Base-by-base conservation (phyloP, 495 filamentous ascomycete genomes). In the Penicillium egyptiacum region DNA sequence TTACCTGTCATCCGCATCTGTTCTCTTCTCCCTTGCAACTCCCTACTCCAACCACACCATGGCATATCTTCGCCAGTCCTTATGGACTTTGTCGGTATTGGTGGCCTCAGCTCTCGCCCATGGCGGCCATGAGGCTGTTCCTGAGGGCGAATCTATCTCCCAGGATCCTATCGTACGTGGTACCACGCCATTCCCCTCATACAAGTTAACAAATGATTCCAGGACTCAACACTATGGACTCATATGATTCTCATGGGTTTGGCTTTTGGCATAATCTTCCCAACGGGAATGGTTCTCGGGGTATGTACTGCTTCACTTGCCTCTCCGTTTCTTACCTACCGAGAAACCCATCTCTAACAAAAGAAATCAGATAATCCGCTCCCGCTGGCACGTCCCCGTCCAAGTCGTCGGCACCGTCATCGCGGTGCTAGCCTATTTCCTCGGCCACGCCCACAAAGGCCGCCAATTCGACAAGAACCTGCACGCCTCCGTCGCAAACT, bases 281-380 rank as follows among this genome's bases (percentile, higher is more conserved):
- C 94, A 9, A 77, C 90, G 20, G 94, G 95, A 45, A 97, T 98
- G 93, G 93, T 98, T 33, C 78, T 98, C 11, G 93, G 94, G 33
- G 88, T 93, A 83, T 60, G 85, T 77, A 45, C 23, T n/a, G 16
- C 19, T 23, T 48, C 17, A 22, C 22, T 41, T 20, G 17, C n/a
- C 5, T 52, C n/a, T 39, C 25, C 19, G 28, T 60, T 31, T 50
- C 35, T 41, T 9, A 52, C 48, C 16, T n/a, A 19, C 41, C 5
- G 45, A 7, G 19, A 12, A 25, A 35, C n/a, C 30, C 17, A 25
- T 30, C 26, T 40, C 31, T 56, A 50, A 50, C 40, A 25, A 7
- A 14, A 17, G 16, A 19, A 28, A 14, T 59, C 70, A 95, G 90
- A 96, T 98, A 25, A 79, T 89, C 45, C 90, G 88, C 49, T 94